These are phyloP conservation scores for Nigrograna mackinnonii DNA, from an alignment of 2,329 filamentous ascomycete genomes.

Conservation along the genomic window DNA sequence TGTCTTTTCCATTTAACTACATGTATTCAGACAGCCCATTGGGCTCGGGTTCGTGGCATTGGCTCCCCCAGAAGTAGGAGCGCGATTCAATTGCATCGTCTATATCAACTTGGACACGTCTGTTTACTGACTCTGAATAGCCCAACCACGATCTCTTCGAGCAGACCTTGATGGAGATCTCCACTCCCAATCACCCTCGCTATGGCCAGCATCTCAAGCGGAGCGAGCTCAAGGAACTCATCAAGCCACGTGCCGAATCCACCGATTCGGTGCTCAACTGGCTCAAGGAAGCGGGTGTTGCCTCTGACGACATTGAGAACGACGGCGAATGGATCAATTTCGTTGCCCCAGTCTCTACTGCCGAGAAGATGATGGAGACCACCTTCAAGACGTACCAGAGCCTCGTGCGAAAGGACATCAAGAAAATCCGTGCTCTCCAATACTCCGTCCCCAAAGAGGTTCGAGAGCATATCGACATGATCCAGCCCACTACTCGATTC, in stretches of 20 bases:
- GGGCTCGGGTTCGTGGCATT: not conserved
- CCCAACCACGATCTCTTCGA: conserved; percentile 58
- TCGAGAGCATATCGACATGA: conserved; percentile 60
- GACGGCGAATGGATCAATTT: conserved; percentile 67
- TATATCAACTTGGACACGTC: too few relatives aligned
- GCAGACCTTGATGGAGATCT: conserved; percentile 62
- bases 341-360: conserved; percentile 53
- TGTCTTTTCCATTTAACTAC: too few relatives aligned
- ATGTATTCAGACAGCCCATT: not conserved
- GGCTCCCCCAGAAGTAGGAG: too few relatives aligned
- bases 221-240: conserved; percentile 59
- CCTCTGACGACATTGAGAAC: conserved; percentile 49
- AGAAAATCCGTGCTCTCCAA: conserved; percentile 57
- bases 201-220: conserved; percentile 67
- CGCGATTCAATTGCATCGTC: too few relatives aligned
- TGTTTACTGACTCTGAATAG: conserved; percentile 46
- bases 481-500: conserved; percentile 69
- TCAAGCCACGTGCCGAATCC: conserved; percentile 56
- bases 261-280: conserved; percentile 57
- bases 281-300: conserved; percentile 57
- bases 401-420: conserved; percentile 41
- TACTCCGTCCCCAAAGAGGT: conserved; percentile 66
- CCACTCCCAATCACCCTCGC: conserved; percentile 59
- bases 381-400: conserved; percentile 61
- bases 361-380: conserved; percentile 61